Evolutionary conservation across 2,329 filamentous ascomycete genomes (phyloP).

Genomic region (Lecanicillium sp.): DNA sequence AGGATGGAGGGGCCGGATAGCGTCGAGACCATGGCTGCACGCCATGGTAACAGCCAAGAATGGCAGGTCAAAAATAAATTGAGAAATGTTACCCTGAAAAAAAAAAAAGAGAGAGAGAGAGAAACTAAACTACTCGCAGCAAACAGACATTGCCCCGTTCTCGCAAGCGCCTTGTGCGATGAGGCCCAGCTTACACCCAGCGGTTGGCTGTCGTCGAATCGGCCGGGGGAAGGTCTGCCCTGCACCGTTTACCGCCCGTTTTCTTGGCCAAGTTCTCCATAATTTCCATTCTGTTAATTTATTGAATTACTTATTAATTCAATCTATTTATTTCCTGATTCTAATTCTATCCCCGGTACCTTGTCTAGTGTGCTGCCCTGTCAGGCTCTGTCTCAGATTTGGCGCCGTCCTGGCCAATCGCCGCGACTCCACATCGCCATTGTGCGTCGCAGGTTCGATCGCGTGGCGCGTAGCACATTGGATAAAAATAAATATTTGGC

Average conservation of each 20-base stretch:
- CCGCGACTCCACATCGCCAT: slow-evolving; percentile 13
- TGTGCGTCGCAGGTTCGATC: neutral
- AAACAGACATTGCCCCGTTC: too few relatives aligned
- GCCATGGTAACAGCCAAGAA: too few relatives aligned
- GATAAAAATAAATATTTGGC: neutral
- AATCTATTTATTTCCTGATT: too few relatives aligned
- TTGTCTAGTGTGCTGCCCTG: too few relatives aligned
- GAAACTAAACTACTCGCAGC: too few relatives aligned
- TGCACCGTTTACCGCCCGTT: neutral
- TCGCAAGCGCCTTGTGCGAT: neutral
- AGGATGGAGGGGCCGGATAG: too few relatives aligned
- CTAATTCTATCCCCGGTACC: too few relatives aligned
- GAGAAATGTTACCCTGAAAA: neutral
- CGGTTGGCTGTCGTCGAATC: neutral
- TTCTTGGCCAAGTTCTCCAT: too few relatives aligned
- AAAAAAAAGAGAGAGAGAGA: neutral
- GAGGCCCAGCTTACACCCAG: neutral
- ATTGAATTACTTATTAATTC: too few relatives aligned
- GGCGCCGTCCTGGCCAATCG: slow-evolving; percentile 23
- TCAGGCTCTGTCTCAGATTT: slow-evolving; percentile 14
- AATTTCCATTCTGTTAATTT: too few relatives aligned
- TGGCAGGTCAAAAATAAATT: neutral
- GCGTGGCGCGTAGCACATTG: neutral
- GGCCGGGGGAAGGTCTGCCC: neutral
- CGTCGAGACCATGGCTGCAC: too few relatives aligned